Percentiles rank a stretch among this genome's conserved stretches.
phyloP scores from a whole-genome alignment of 2,329 filamentous ascomycete genomes.

The Zarea fungicola region DNA sequence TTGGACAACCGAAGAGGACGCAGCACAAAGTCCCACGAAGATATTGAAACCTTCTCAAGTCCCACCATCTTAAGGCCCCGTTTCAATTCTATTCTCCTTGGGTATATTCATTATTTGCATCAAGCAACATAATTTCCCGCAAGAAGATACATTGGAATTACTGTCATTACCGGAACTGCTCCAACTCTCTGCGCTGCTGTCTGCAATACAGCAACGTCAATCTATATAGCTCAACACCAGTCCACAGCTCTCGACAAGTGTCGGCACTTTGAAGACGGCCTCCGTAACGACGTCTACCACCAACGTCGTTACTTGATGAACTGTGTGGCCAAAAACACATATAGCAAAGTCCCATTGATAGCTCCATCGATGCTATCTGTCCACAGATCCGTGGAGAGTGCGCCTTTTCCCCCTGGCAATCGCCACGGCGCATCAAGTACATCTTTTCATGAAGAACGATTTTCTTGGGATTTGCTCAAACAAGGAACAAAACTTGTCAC shows the following conservation, averaged over 20 bases:
- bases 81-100: constrained; percentile 7
- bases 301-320: neutral
- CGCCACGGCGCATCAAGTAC: constrained; percentile 42
- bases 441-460: constrained; percentile 48
- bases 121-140: neutral
- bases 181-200: neutral
- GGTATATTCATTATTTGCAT: neutral
- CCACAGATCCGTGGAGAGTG: constrained; percentile 12
- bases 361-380: constrained; percentile 12
- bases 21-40: constrained; percentile 7
- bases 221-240: neutral
- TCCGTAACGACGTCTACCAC: neutral
- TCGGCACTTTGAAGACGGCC: neutral
- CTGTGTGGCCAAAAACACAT: neutral
- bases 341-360: neutral
- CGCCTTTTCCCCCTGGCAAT: constrained; percentile 13
- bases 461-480: constrained; percentile 44
- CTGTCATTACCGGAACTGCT: neutral
- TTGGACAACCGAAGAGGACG: constrained; percentile 8
- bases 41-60: constrained; percentile 7
- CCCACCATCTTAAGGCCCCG: neutral
- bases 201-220: neutral
- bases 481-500: constrained; percentile 45
- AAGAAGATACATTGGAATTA: neutral
- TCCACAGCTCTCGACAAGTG: neutral